phyloP scores from a whole-genome alignment of 345 rosid genomes.

The Raphanus raphanistrum region DNA sequence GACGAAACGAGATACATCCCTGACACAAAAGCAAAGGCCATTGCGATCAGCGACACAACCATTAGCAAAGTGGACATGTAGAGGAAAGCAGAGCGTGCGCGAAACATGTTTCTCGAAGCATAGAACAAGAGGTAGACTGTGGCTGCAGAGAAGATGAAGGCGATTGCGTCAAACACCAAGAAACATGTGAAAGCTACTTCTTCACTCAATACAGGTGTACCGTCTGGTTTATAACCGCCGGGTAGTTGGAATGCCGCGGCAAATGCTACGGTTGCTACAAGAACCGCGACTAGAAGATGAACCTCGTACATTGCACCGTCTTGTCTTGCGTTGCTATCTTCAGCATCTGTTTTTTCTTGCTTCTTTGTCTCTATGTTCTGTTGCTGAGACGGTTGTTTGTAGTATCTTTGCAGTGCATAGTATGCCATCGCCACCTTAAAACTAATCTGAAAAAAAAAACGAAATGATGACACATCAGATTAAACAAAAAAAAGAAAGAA shows the following conservation, averaged over 20 bases:
- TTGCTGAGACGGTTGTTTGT: constrained; percentile 20
- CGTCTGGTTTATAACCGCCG: constrained; percentile 31
- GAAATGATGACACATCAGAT: neutral
- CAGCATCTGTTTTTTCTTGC: neutral
- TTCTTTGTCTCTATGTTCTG: constrained; percentile 18
- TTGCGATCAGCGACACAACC: constrained; percentile 27
- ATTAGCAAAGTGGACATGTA: constrained; percentile 24
- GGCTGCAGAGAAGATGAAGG: constrained; percentile 28
- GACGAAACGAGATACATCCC: constrained; percentile 27
- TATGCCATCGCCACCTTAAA: neutral
- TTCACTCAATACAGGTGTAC: constrained; percentile 27
- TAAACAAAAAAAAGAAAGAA: neutral
- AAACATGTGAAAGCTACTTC: constrained; percentile 30
- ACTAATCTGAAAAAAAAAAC: neutral
- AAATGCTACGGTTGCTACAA: constrained; percentile 34
- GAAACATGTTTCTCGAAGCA: neutral
- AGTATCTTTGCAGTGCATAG: constrained; percentile 21
- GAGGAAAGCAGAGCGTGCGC: constrained; percentile 15
- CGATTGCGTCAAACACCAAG: constrained; percentile 31
- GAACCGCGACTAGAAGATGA: constrained; percentile 31
- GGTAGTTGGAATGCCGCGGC: constrained; percentile 36
- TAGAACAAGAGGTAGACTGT: neutral
- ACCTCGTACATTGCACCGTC: constrained; percentile 27
- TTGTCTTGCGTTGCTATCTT: neutral
- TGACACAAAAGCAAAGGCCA: constrained; percentile 29